A percentile compares a stretch with the other conserved stretches of the same genome.
These are phyloP conservation scores for Stropharia rugosoannulata DNA, from an alignment of 768 basidiomycete species.

Conservation along the genomic window DNA sequence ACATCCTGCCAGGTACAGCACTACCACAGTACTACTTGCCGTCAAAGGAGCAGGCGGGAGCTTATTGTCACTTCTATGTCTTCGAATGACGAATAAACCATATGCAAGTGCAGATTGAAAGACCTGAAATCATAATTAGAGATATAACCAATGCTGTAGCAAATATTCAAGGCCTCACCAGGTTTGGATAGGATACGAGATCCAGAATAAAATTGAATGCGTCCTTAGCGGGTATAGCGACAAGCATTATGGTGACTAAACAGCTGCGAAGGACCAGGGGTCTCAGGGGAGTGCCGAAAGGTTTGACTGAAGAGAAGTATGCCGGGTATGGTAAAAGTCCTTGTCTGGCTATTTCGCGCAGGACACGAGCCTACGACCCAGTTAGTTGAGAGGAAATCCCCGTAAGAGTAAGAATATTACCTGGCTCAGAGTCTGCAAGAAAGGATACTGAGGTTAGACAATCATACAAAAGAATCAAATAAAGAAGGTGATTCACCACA, in stretches of 20 bases:
- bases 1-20: slow-evolving; percentile 25
- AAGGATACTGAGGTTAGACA: background rate
- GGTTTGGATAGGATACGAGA: slow-evolving; percentile 35
- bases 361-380: slow-evolving; percentile 34
- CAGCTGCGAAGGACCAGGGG: slow-evolving; percentile 39
- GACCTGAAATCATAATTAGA: slow-evolving; percentile 19
- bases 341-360: slow-evolving; percentile 53
- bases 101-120: slow-evolving; percentile 29
- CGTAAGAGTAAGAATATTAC: slow-evolving; percentile 3
- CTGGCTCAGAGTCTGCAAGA: slow-evolving; percentile 26
- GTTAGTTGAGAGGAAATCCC: background rate
- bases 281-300: slow-evolving; percentile 47
- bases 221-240: slow-evolving; percentile 35
- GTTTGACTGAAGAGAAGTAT: slow-evolving; percentile 46
- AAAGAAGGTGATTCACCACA: slow-evolving; percentile 17
- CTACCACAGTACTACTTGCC: slow-evolving; percentile 22
- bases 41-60: slow-evolving; percentile 24
- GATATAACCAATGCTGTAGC: slow-evolving; percentile 23
- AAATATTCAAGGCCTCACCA: slow-evolving; percentile 21
- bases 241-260: slow-evolving; percentile 40
- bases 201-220: slow-evolving; percentile 39
- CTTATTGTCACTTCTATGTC: slow-evolving; percentile 18
- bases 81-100: slow-evolving; percentile 31
- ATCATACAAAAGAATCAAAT: background rate
- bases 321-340: slow-evolving; percentile 48